Base-by-base conservation (phyloP, 306 rosid genomes). In the Mimosa bimucronata region DNA sequence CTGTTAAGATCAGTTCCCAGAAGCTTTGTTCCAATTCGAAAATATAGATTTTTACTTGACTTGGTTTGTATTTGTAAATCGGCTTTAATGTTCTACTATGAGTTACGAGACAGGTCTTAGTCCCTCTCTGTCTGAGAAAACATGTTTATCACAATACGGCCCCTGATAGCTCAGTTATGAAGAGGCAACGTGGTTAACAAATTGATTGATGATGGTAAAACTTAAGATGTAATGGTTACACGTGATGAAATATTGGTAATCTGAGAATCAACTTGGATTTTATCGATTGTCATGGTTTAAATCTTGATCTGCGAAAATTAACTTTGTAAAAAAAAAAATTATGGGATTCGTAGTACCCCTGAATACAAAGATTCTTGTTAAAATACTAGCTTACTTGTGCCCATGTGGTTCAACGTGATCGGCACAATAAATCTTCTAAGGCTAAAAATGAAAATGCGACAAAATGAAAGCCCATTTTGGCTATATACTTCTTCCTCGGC, bases 31-130 rank as follows among this genome's bases (percentile, higher is more conserved):
- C 70, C 76, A 64, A 74, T 41, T 80, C 25, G 67, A 77, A 66
- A 73, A 38, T 80, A 75, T 82, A 81, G 70, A 48, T 19, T 48
- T 77, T 66, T 67, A 21, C 46, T 58, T 65, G 77, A 66, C 60
- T 75, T 48, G 65, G 77, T 66, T 37, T 66, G 69, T 74, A 78
- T 80, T 28, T 80, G 85, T 86, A 86, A 73, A 74, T 80, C 83
- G 38, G 70, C 69, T 77, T 44, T 31, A 50, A 53, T 80, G 81
- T 69, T 68, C 66, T 76, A 13, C 30, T 76, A 65, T 46, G 81
- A 80, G 78, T 31, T 76, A 66, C 38, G 81, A 80, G 76, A 65
- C 68, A 60, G 52, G 53, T 57, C 46, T 70, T 52, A 46, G n/a
- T 46, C 19, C 53, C 19, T 15, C 23, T 16, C 4, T 14, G 31